Conservation (phyloP, 75 land plant genomes). For the Cupressus sempervirens region DNA sequence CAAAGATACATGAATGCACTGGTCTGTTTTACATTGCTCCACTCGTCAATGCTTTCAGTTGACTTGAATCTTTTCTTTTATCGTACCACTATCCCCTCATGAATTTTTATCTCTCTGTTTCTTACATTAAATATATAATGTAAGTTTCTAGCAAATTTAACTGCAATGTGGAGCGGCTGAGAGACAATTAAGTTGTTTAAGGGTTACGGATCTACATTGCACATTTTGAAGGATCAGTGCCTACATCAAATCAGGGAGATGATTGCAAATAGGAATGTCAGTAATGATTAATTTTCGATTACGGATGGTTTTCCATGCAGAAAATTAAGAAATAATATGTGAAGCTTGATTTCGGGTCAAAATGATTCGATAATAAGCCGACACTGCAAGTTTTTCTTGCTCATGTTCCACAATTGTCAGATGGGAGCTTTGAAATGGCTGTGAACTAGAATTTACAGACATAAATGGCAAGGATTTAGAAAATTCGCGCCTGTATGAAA, state of each 20-base stretch:
- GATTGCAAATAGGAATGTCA: background rate
- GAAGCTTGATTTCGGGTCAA: background rate
- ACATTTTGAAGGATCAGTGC: background rate
- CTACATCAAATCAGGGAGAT: background rate
- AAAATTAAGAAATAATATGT: background rate
- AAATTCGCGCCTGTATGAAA: background rate
- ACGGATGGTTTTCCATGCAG: background rate
- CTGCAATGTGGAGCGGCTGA: background rate
- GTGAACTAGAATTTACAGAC: background rate
- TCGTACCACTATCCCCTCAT: background rate
- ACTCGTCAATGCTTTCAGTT: conserved; percentile 8
- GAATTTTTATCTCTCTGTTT: background rate
- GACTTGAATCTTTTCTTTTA: background rate
- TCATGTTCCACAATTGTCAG: background rate
- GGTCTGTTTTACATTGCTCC: conserved; percentile 26
- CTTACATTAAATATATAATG: background rate
- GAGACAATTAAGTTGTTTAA: background rate
- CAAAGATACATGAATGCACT: conserved; percentile 80
- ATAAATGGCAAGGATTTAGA: background rate
- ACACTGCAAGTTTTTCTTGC: too few relatives aligned
- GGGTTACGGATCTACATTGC: background rate
- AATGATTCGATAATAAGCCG: background rate
- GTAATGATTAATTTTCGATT: background rate
- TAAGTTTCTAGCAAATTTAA: background rate
- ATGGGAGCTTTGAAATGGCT: background rate